Base-by-base conservation (phyloP, 2,329 filamentous ascomycete genomes). In the Colletotrichum simmondsii region DNA sequence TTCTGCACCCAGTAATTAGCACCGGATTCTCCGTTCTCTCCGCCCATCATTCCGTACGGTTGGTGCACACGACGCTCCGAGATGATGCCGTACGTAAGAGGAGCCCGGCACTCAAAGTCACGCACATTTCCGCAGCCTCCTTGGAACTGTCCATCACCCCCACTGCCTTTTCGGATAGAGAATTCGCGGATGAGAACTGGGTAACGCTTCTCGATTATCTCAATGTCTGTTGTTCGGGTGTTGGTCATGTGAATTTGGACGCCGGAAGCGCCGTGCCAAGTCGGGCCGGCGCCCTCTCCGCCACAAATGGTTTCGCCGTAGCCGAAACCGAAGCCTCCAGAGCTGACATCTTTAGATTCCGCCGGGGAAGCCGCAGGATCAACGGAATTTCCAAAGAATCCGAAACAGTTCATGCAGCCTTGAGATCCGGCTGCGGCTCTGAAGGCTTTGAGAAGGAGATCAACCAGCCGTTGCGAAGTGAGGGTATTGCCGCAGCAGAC, bases 301-400 rank as follows among this genome's bases (percentile, higher is more conserved):
- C 81, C 81, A 0, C 75, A 79, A 3, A 82, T 82, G 1, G 80
- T 81, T 72, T 59, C 81, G 28, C 81, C 81, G 73, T 82, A 83
- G 0, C 81, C 28, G 88, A 90, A 0, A 94, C 97, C 11, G 95
- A 86, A 1, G 95, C 93, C 78, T 96, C 97, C 65, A 93, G 94
- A 19, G 14, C 14, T 28, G 6, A 5, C 2, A 12, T 56, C 53
- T 2, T 53, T 94, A 93, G 0, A 95, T 93, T 0, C 95, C 94
- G 0, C 94, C 94, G 1, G 94, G 3, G 42, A 93, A 60, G 91
- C 6, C 0, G 6, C 42, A 46, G 42, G 42, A 46, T 19, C 16
- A 46, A 46, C 42, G 6, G 16, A 46, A 6, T 46, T 46, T 16
- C 42, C 42, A n/a, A 46, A 46, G 16, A 46, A 46, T 7, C 42